Evolutionary conservation across 352 stramenopile species (phyloP).

Genomic region (Globisporangium emineosum): DNA sequence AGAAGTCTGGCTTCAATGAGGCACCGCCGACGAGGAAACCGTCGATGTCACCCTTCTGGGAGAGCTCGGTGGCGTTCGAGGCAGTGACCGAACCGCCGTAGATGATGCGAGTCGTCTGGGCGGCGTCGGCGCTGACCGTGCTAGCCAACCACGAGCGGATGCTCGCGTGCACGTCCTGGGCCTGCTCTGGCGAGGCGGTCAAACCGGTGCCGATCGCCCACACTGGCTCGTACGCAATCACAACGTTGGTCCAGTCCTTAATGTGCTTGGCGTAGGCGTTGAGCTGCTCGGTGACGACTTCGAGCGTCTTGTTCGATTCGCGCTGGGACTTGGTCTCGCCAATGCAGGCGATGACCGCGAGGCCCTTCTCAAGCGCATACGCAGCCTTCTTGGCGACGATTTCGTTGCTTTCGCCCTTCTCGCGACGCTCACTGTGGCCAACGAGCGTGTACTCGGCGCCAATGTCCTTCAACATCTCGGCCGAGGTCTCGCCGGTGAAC

Average conservation of each 20-base stretch:
- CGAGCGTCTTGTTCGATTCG: constrained; percentile 91
- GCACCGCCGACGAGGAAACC: constrained; percentile 98
- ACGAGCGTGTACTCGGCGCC: constrained; percentile 95
- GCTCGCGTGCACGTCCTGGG: constrained; percentile 95
- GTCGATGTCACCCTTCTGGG: constrained; percentile 96
- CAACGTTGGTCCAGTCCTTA: constrained; percentile 93
- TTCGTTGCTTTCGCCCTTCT: constrained; percentile 90
- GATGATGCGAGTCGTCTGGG: constrained; percentile 93
- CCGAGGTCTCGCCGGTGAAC: constrained; percentile 96
- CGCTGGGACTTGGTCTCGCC: constrained; percentile 95
- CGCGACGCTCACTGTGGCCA: constrained; percentile 95
- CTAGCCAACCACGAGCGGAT: constrained; percentile 93
- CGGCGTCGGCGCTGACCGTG: constrained; percentile 91
- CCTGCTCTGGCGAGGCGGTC: constrained; percentile 97
- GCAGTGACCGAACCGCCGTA: constrained; percentile 96
- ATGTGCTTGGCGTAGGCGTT: constrained; percentile 87
- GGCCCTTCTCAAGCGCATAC: constrained; percentile 89
- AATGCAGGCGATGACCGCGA: constrained; percentile 97
- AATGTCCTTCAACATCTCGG: constrained; percentile 96
- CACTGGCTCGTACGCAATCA: constrained; percentile 97
- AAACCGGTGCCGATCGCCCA: constrained; percentile 98
- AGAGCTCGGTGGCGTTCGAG: constrained; percentile 91
- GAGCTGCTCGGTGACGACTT: constrained; percentile 93
- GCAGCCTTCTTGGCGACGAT: constrained; percentile 94
- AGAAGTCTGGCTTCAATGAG: constrained; percentile 96